phyloP scores from a whole-genome alignment of 2,329 filamentous ascomycete species.

The Colletotrichum cuscutae region DNA sequence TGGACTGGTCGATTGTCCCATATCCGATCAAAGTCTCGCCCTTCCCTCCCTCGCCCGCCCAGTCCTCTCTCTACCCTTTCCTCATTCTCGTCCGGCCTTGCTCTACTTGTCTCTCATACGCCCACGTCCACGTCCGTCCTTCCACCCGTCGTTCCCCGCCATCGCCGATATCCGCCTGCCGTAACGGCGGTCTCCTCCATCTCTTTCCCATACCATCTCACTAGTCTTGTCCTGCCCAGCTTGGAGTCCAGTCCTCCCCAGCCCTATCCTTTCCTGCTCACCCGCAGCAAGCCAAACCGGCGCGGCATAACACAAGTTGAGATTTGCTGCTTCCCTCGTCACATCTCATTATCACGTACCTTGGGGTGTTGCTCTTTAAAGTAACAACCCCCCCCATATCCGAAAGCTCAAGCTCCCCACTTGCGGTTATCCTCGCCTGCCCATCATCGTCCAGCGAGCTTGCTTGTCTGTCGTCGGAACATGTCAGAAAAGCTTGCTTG shows the following conservation, averaged over 20 bases:
- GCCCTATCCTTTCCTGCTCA: conserved; percentile 6
- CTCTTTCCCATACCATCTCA: not conserved
- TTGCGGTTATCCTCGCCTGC: conserved; percentile 25
- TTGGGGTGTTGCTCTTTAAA: conserved; percentile 30
- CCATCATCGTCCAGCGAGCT: conserved; percentile 8
- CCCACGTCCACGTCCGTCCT: conserved; percentile 1
- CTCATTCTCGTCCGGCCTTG: conserved; percentile 17
- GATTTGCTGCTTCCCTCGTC: conserved; percentile 23
- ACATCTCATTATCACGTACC: conserved; percentile 27
- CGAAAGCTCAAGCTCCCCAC: conserved; percentile 28
- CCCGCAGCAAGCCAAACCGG: conserved; percentile 3
- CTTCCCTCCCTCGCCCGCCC: conserved; percentile 28
- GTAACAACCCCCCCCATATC: conserved; percentile 31
- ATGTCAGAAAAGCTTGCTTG: conserved; percentile 27
- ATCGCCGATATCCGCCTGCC: conserved; percentile 28
- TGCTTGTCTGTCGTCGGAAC: conserved; percentile 29
- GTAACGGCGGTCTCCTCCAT: conserved; percentile 19
- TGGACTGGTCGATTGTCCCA: conserved; percentile 28
- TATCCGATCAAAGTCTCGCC: conserved; percentile 34
- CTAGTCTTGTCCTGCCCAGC: not conserved
- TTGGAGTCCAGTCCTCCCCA: too few species aligned
- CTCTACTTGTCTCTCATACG: conserved; percentile 23
- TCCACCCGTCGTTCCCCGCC: conserved; percentile 8
- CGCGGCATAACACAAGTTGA: conserved; percentile 13
- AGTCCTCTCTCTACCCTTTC: conserved; percentile 28